Conservation (phyloP, 1,139 yeast genomes). For the Yamadazyma conglobata region DNA sequence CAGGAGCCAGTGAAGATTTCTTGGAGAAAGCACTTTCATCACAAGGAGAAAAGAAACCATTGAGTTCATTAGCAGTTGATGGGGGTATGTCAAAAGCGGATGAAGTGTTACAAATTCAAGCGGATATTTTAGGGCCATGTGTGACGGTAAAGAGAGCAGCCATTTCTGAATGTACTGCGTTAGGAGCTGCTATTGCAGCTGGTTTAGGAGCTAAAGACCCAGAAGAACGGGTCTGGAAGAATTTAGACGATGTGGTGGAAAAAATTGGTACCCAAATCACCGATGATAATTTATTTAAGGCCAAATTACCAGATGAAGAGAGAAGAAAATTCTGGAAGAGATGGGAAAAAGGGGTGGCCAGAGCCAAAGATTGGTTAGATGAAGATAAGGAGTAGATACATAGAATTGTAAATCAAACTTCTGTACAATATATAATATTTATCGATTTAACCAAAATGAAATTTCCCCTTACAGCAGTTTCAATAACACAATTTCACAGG, state of each 20-base stretch:
- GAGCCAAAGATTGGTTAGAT: constrained; percentile 76
- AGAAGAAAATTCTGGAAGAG: constrained; percentile 66
- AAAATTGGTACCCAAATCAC: constrained; percentile 33
- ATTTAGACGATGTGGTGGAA: constrained; percentile 58
- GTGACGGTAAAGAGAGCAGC: constrained; percentile 79
- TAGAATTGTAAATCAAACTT: no score
- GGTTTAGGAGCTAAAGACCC: constrained; percentile 65
- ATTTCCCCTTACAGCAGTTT: no score
- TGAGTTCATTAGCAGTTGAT: constrained; percentile 71
- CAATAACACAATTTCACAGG: no score
- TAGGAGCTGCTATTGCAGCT: constrained; percentile 96
- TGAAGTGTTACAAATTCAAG: constrained; percentile 91
- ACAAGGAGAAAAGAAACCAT: constrained; percentile 45
- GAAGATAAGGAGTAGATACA: constrained; percentile 21
- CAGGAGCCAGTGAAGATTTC: constrained; percentile 53
- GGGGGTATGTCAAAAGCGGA: constrained; percentile 96
- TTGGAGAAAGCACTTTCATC: constrained; percentile 39
- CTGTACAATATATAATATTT: no score
- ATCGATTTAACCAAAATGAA: no score
- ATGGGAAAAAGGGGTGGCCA: constrained; percentile 80
- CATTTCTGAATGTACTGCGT: constrained; percentile 88
- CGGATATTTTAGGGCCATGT: constrained; percentile 85
- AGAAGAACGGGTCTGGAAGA: constrained; percentile 68
- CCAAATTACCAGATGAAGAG: constrained; percentile 55
- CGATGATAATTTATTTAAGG: constrained; percentile 46